Evolutionary conservation across 2,329 filamentous ascomycete genomes (phyloP).

Genomic region (Clonostachys solani): DNA sequence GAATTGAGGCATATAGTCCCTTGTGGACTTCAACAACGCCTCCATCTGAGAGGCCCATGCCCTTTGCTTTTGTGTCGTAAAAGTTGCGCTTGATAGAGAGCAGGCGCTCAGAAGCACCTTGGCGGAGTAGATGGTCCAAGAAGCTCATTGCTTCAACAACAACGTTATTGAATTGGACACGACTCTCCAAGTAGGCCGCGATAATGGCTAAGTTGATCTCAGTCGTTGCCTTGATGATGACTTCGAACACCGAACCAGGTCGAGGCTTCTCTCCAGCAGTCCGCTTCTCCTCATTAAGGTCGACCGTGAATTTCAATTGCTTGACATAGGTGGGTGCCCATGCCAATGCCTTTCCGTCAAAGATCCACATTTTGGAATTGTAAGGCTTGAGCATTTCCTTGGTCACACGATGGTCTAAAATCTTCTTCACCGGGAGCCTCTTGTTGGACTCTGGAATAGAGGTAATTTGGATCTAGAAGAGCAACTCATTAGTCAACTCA

Average conservation of each 20-base stretch:
- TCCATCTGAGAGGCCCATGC: constrained; percentile 49
- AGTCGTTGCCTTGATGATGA: constrained; percentile 63
- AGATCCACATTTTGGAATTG: constrained; percentile 55
- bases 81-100: constrained; percentile 78
- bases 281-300: constrained; percentile 54
- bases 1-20: constrained; percentile 83
- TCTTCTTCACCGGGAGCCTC: constrained; percentile 52
- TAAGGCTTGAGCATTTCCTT: constrained; percentile 47
- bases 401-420: constrained; percentile 66
- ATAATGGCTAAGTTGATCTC: constrained; percentile 65
- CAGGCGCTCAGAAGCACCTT: constrained; percentile 66
- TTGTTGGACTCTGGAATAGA: constrained; percentile 31
- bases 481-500: no score
- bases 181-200: constrained; percentile 58
- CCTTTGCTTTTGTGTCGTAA: constrained; percentile 54
- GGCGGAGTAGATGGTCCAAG: constrained; percentile 82
- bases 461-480: no score
- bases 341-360: constrained; percentile 79
- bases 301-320: constrained; percentile 55
- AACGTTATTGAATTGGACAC: constrained; percentile 55
- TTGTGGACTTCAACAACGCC: constrained; percentile 73
- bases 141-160: constrained; percentile 85
- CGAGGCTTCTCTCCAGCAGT: not conserved
- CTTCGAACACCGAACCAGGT: constrained; percentile 35
- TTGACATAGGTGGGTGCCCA: constrained; percentile 54